phyloP scores from a whole-genome alignment of 768 basidiomycete genomes.

The Lactarius deliciosus region DNA sequence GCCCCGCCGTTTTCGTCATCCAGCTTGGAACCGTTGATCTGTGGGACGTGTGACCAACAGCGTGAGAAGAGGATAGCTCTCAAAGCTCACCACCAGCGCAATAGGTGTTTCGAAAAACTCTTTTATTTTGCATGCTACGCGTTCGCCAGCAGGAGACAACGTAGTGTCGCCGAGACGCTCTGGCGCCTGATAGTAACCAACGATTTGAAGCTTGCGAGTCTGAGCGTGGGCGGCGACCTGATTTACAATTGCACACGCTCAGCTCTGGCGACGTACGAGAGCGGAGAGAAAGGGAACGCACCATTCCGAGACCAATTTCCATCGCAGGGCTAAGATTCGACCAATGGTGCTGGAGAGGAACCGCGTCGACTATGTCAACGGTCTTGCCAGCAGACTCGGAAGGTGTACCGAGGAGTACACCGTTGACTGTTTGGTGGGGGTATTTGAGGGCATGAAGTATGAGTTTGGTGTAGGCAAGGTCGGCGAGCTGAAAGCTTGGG shows the following conservation, averaged over 20 bases:
- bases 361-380: constrained; percentile 58
- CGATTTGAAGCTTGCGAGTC: constrained; percentile 50
- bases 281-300: constrained; percentile 36
- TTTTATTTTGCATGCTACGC: constrained; percentile 55
- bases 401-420: constrained; percentile 65
- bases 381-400: constrained; percentile 31
- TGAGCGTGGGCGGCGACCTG: constrained; percentile 64
- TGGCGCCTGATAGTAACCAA: constrained; percentile 77
- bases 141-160: constrained; percentile 65
- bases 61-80: not conserved
- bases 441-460: constrained; percentile 80
- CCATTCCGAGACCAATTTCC: constrained; percentile 80
- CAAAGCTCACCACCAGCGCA: constrained; percentile 60
- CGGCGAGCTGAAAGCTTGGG: constrained; percentile 49
- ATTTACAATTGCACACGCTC: not conserved
- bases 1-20: constrained; percentile 10
- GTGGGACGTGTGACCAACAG: constrained; percentile 48
- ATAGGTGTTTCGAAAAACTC: constrained; percentile 57
- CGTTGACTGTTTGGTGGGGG: constrained; percentile 72
- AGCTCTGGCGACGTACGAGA: not conserved
- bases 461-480: constrained; percentile 69
- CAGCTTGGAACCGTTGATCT: constrained; percentile 38
- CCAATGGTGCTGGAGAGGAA: constrained; percentile 85
- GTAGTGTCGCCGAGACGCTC: constrained; percentile 60
- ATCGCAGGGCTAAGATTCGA: constrained; percentile 82